Conservation (phyloP, 2,329 filamentous ascomycete genomes). For the Trichophyton verrucosum region DNA sequence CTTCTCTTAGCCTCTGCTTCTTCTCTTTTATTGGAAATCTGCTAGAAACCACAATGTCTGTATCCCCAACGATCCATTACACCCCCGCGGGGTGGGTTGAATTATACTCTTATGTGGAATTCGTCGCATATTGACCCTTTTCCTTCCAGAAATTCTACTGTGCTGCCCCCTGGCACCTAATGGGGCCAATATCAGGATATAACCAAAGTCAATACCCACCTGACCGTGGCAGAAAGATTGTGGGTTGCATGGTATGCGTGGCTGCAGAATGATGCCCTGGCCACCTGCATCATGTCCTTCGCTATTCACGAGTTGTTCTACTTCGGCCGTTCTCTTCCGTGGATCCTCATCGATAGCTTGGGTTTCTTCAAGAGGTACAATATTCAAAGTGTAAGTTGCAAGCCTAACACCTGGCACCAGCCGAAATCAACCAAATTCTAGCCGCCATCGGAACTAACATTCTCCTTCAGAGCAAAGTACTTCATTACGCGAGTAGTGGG, state of each 20-base stretch:
- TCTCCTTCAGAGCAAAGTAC: slow-evolving; percentile 57
- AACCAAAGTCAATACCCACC: slow-evolving; percentile 63
- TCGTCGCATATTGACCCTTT: background rate
- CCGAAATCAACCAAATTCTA: background rate
- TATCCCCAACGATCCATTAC: background rate
- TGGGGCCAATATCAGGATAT: slow-evolving; percentile 55
- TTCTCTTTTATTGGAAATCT: slow-evolving; percentile 1
- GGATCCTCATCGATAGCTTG: slow-evolving; percentile 81
- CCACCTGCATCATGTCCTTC: slow-evolving; percentile 96
- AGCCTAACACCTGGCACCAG: slow-evolving; percentile 3
- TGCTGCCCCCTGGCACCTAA: slow-evolving; percentile 42
- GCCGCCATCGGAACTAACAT: slow-evolving; percentile 12
- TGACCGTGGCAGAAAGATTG: slow-evolving; percentile 75
- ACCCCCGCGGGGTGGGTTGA: background rate
- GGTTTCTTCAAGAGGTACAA: slow-evolving; percentile 80
- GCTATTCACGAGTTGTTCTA: slow-evolving; percentile 88
- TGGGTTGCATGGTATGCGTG: slow-evolving; percentile 97
- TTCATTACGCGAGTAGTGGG: slow-evolving; percentile 84
- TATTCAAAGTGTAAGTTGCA: slow-evolving; percentile 62
- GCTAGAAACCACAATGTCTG: background rate
- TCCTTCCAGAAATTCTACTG: slow-evolving; percentile 34
- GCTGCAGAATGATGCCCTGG: slow-evolving; percentile 95
- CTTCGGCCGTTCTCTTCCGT: slow-evolving; percentile 82
- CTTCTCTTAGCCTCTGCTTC: background rate
- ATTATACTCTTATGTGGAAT: slow-evolving; percentile 1